These are phyloP conservation scores for Zarea fungicola DNA, from an alignment of 2,329 filamentous ascomycete species.

Conservation along the genomic window DNA sequence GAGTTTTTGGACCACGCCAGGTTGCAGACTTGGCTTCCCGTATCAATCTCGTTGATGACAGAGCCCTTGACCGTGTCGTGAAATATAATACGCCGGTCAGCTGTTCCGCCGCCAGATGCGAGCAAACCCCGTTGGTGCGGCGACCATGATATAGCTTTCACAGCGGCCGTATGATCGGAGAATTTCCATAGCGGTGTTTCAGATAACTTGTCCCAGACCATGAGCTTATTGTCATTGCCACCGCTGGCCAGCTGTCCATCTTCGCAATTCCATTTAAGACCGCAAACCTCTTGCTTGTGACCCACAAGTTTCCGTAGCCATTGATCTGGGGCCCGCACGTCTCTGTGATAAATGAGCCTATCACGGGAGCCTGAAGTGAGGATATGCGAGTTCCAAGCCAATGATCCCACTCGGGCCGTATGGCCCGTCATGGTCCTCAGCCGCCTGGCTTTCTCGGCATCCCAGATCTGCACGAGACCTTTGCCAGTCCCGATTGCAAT, in stretches of 20 bases:
- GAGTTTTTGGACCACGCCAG: conserved; percentile 96
- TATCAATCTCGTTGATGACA: conserved; percentile 83
- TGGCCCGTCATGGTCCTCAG: conserved; percentile 96
- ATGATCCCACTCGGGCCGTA: conserved; percentile 82
- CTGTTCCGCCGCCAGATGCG: conserved; percentile 93
- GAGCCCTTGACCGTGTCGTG: conserved; percentile 89
- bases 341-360: conserved; percentile 88
- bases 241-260: conserved; percentile 92
- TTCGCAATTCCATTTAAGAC: conserved; percentile 93
- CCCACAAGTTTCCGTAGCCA: conserved; percentile 82
- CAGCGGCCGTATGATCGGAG: conserved; percentile 88
- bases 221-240: conserved; percentile 97
- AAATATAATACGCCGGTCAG: conserved; percentile 94
- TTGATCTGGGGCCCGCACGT: conserved; percentile 88
- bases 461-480: conserved; percentile 95
- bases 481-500: conserved; percentile 92
- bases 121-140: conserved; percentile 90
- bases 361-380: conserved; percentile 93
- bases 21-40: conserved; percentile 98
- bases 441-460: conserved; percentile 79
- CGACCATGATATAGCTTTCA: conserved; percentile 97
- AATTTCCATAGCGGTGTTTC: conserved; percentile 91
- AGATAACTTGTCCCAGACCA: conserved; percentile 97
- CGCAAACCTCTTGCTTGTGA: conserved; percentile 97
- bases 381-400: conserved; percentile 98